These are phyloP conservation scores for Phytopythium ostracodes DNA, from an alignment of 352 stramenopile species.

Conservation along the genomic window DNA sequence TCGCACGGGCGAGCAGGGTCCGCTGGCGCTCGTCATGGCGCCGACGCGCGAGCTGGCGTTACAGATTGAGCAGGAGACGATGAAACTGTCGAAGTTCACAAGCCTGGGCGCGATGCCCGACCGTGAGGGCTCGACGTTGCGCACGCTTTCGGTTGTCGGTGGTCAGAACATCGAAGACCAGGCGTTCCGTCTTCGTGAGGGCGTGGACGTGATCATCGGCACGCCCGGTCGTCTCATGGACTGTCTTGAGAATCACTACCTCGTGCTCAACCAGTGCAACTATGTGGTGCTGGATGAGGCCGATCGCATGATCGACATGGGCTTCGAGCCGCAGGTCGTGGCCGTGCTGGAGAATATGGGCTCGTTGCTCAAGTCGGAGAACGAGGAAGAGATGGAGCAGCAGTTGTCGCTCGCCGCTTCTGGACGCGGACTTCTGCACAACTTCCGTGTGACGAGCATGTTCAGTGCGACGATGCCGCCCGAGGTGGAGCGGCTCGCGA, in stretches of 20 bases:
- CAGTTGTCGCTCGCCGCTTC: constrained; percentile 74
- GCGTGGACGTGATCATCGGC: constrained; percentile 98
- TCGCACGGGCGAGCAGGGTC: constrained; percentile 91
- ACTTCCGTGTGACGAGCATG: constrained; percentile 92
- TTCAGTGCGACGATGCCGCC: constrained; percentile 99
- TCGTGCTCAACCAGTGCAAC: constrained; percentile 99
- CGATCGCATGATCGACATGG: constrained; percentile 97
- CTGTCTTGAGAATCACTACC: constrained; percentile 96
- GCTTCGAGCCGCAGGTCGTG: constrained; percentile 96
- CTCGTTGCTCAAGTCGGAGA: constrained; percentile 94
- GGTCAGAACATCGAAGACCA: constrained; percentile 96
- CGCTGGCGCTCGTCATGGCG: constrained; percentile 97
- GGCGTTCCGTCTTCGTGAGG: constrained; percentile 93
- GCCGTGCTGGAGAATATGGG: constrained; percentile 97
- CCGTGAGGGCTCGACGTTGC: constrained; percentile 54
- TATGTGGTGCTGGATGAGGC: constrained; percentile 99
- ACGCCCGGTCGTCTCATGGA: constrained; percentile 98
- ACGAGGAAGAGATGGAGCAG: constrained; percentile 95
- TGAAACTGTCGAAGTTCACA: constrained; percentile 89
- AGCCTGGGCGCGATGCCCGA: constrained; percentile 47
- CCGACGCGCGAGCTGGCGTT: constrained; percentile 97
- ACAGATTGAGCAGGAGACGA: constrained; percentile 97
- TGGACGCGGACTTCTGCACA: constrained; percentile 41
- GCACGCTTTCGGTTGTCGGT: constrained; percentile 89
- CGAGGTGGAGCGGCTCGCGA: constrained; percentile 96